A percentile compares a stretch with the other conserved stretches of the same genome.
Conservation (phyloP, 2,329 filamentous ascomycete genomes). For the Triangularia verruculosa region DNA sequence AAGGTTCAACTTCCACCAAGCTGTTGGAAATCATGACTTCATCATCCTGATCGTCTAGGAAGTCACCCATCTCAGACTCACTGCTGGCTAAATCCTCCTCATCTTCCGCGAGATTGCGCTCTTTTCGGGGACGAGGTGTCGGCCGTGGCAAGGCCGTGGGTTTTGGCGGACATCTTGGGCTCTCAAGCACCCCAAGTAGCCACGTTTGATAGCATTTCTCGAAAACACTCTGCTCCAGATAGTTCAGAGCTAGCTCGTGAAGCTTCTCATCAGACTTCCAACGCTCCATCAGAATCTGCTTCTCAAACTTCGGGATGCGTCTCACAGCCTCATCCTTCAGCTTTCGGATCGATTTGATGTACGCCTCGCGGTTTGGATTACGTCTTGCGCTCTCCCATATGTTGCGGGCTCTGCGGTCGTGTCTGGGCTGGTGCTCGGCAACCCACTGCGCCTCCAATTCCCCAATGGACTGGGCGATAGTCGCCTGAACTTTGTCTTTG, state of each 20-base stretch:
- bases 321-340: slow-evolving; percentile 42
- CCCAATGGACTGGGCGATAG: slow-evolving; percentile 54
- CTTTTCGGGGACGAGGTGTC: slow-evolving; percentile 29
- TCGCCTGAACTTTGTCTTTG: slow-evolving; percentile 45
- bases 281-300: slow-evolving; percentile 48
- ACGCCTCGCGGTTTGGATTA: slow-evolving; percentile 37
- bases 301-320: slow-evolving; percentile 55
- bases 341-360: slow-evolving; percentile 44
- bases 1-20: slow-evolving; percentile 19
- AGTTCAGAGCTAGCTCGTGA: slow-evolving; percentile 48
- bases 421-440: slow-evolving; percentile 53
- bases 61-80: slow-evolving; percentile 45
- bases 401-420: slow-evolving; percentile 53
- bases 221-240: slow-evolving; percentile 63
- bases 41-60: slow-evolving; percentile 49
- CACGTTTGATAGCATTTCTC: slow-evolving; percentile 55
- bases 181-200: slow-evolving; percentile 46
- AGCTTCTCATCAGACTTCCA: slow-evolving; percentile 56
- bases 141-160: slow-evolving; percentile 28
- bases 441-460: slow-evolving; percentile 55
- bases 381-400: slow-evolving; percentile 60
- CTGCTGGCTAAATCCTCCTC: slow-evolving; percentile 53
- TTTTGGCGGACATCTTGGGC: slow-evolving; percentile 40
- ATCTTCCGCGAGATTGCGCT: slow-evolving; percentile 40
- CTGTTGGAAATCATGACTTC: not conserved